Evolutionary conservation across 2,329 filamentous ascomycete genomes (phyloP), one percentile per base, ranked within the genome.

Genomic region (Xylariales sp.): DNA sequence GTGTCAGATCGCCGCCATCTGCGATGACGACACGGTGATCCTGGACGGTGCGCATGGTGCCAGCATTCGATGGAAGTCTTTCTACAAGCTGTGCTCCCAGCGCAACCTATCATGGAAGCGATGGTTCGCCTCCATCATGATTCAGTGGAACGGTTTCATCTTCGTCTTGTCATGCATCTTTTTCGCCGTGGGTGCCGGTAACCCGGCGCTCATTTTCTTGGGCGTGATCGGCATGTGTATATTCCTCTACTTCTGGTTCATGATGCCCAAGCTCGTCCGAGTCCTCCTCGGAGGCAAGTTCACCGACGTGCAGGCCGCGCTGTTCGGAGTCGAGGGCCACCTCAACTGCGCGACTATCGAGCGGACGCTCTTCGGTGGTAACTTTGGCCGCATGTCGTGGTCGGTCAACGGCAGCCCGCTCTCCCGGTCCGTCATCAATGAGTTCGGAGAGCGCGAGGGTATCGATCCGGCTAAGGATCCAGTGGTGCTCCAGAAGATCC

Each of bases 21-120:
- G 58, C 5, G 47, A 56, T 14, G 52, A 62, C 20, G 61, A 70
- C 37, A 68, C 60, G 11, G 55, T 70, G 16, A 60, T 69, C 18
- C 44, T 71, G 5, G 45, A 50, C 25, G 40, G 43, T 10, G 41
- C 41, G 4, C 27, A 42, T 8, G 43, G 63, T 2, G 65, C 66
- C 1, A 56, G 60, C 6, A 60, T 71, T 18, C 56, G 57, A 2
- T 71, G 67, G 68, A 61, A 67, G 20, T 31, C 28, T 7, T 10
- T 29, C 28, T 29, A 29, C 28, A 13, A 16, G 7, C n/a, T 33
- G 15, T 13, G 18, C 15, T 33, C 6, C 14, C 12, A 33, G 13
- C 14, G 15, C 10, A 14, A 14, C 16, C 10, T 15, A 13, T 18
- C 15, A 6, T 33, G 13, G 7, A 15, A 18, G 16, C 10, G 30